Percentiles rank a stretch among this genome's conserved stretches.
These are phyloP conservation scores for Suillus alpinus DNA, from an alignment of 768 basidiomycete genomes.

Conservation along the genomic window DNA sequence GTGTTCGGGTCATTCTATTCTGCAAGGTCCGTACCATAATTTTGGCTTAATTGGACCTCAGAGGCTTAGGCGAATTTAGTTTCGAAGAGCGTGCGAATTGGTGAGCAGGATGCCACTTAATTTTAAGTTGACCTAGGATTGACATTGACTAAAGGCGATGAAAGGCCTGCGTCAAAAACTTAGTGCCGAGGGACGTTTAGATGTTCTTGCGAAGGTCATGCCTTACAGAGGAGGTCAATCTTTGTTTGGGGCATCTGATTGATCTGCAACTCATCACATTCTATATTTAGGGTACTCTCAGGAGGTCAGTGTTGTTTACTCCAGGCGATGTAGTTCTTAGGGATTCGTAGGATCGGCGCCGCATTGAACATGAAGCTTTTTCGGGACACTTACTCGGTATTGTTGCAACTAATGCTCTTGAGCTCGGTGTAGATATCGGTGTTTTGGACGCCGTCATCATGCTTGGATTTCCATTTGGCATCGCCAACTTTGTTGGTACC, in stretches of 20 bases:
- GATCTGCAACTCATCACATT: not conserved
- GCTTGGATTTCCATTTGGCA: slow-evolving; percentile 76
- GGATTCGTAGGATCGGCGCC: slow-evolving; percentile 63
- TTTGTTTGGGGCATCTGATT: not conserved
- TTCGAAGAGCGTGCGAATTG: slow-evolving; percentile 79
- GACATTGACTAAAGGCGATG: slow-evolving; percentile 58
- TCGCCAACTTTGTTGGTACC: slow-evolving; percentile 76
- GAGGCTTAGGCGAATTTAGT: slow-evolving; percentile 37
- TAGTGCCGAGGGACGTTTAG: slow-evolving; percentile 69
- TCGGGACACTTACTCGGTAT: slow-evolving; percentile 81
- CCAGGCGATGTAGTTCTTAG: not conserved
- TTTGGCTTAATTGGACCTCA: not conserved
- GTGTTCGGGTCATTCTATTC: slow-evolving; percentile 82
- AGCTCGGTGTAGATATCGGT: slow-evolving; percentile 90
- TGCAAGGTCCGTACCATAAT: slow-evolving; percentile 56
- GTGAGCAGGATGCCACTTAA: slow-evolving; percentile 37
- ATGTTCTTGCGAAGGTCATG: slow-evolving; percentile 74
- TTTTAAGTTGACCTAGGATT: not conserved
- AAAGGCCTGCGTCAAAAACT: slow-evolving; percentile 70
- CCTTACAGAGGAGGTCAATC: slow-evolving; percentile 77
- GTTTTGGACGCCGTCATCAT: slow-evolving; percentile 87
- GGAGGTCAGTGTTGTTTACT: slow-evolving; percentile 39
- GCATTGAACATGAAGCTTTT: slow-evolving; percentile 85
- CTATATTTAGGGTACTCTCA: slow-evolving; percentile 61
- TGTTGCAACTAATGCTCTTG: slow-evolving; percentile 86